A percentile compares a stretch with the other conserved stretches of the same genome.
Conservation (phyloP, 2,329 filamentous ascomycete genomes). For the Aspergillus sp. region DNA sequence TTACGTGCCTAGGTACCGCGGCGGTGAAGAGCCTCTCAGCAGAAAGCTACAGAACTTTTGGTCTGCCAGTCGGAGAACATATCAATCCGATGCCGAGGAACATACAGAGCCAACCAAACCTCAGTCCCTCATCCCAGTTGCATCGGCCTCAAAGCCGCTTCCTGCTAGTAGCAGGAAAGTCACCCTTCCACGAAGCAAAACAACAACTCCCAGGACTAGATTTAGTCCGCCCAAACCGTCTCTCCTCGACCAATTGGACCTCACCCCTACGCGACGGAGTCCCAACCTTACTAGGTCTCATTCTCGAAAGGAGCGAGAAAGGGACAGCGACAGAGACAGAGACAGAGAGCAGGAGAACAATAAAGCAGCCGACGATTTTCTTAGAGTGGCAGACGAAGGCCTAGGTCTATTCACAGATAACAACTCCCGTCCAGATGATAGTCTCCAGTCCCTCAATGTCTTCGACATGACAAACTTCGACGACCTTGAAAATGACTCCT, state of each 20-base stretch:
- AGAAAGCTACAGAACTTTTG: conserved; percentile 41
- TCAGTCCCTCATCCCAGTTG: conserved; percentile 13
- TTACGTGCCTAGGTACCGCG: conserved; percentile 26
- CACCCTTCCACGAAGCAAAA: conserved; percentile 34
- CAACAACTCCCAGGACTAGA: conserved; percentile 36
- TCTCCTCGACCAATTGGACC: conserved; percentile 37
- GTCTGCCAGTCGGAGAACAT: conserved; percentile 31
- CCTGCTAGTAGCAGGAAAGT: conserved; percentile 30
- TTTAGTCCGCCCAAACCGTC: conserved; percentile 43
- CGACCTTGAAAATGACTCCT: conserved; percentile 29
- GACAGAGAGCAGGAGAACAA: neutral
- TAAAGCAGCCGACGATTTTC: conserved; percentile 19
- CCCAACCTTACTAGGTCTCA: conserved; percentile 30
- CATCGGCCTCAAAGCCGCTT: conserved; percentile 21
- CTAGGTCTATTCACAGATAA: conserved; percentile 24
- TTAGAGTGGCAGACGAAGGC: conserved; percentile 19
- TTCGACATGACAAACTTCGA: conserved; percentile 36
- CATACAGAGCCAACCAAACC: conserved; percentile 19
- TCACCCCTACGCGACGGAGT: conserved; percentile 35
- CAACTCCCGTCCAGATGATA: conserved; percentile 22
- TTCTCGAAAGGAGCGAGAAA: conserved; percentile 11
- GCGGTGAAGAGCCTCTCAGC: conserved; percentile 34
- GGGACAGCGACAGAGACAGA: neutral
- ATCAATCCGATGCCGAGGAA: conserved; percentile 20
- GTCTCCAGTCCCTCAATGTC: conserved; percentile 26